Percentiles rank a stretch among this genome's conserved stretches.
phyloP scores from a whole-genome alignment of 2,329 filamentous ascomycete genomes.

The Aspergillus tanneri region DNA sequence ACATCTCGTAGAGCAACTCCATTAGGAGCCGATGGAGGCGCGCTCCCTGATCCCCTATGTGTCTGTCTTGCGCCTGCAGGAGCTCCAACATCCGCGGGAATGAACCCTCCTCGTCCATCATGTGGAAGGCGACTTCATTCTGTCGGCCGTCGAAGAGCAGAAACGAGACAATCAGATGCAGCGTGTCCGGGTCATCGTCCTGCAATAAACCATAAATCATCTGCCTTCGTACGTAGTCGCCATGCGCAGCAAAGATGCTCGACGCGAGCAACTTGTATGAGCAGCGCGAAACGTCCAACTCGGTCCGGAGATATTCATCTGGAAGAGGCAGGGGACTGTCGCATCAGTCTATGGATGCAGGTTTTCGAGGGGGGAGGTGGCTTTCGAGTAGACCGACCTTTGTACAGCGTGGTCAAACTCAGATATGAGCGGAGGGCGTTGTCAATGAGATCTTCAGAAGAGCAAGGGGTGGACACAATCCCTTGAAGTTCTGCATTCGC shows the following conservation, averaged over 20 bases:
- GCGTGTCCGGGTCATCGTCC: slow-evolving; percentile 78
- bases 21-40: slow-evolving; percentile 77
- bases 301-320: slow-evolving; percentile 70
- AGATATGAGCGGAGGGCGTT: slow-evolving; percentile 83
- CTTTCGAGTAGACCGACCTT: slow-evolving; percentile 46
- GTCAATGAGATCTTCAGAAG: slow-evolving; percentile 70
- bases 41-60: slow-evolving; percentile 49
- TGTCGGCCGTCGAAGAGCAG: slow-evolving; percentile 81
- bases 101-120: slow-evolving; percentile 82
- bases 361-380: not conserved
- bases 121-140: slow-evolving; percentile 74
- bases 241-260: slow-evolving; percentile 69
- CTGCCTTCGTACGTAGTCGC: slow-evolving; percentile 86
- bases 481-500: slow-evolving; percentile 60
- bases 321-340: slow-evolving; percentile 11
- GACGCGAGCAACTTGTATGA: slow-evolving; percentile 76
- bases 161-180: slow-evolving; percentile 80
- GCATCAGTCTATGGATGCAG: slow-evolving; percentile 5
- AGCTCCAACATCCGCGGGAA: slow-evolving; percentile 83
- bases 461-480: slow-evolving; percentile 60
- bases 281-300: slow-evolving; percentile 78
- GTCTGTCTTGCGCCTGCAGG: slow-evolving; percentile 62
- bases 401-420: slow-evolving; percentile 70
- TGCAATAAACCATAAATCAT: slow-evolving; percentile 85
- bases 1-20: slow-evolving; percentile 94